Evolutionary conservation across 179 eudicot species (phyloP).

Genomic region (Beta lomatogona): DNA sequence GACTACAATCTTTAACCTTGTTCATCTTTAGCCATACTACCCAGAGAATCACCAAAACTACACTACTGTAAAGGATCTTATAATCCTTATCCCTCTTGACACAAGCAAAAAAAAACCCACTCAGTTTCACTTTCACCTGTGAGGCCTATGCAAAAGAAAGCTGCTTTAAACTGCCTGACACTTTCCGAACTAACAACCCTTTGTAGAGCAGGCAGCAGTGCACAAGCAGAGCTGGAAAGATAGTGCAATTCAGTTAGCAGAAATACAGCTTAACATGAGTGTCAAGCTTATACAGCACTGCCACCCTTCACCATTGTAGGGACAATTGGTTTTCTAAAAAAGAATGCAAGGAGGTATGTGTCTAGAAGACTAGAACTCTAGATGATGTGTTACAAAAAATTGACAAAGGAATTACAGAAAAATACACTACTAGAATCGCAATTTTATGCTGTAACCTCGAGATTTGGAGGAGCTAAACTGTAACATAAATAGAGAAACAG

Average conservation of each 20-base stretch:
- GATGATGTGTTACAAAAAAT: no score
- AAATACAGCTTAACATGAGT: no score
- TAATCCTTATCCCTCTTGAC: no score
- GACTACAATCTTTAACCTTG: no score
- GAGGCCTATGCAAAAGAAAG: not conserved
- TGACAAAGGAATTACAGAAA: not conserved
- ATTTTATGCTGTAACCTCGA: not conserved
- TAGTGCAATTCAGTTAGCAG: no score
- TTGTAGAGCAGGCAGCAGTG: not conserved
- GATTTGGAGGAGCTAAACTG: not conserved
- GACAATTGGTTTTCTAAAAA: no score
- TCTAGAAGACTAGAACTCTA: no score
- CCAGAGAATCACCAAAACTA: not conserved
- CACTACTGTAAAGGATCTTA: no score
- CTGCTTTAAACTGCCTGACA: not conserved
- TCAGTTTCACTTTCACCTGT: not conserved
- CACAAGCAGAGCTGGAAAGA: not conserved
- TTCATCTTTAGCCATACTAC: not conserved
- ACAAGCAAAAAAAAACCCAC: not conserved
- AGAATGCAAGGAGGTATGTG: no score
- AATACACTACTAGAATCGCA: not conserved
- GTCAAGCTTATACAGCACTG: no score
- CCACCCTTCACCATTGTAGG: no score
- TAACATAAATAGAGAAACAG: not conserved
- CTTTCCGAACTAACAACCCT: not conserved